These are phyloP conservation scores for Candida andamanensis DNA, from an alignment of 805 yeast species.

Conservation along the genomic window DNA sequence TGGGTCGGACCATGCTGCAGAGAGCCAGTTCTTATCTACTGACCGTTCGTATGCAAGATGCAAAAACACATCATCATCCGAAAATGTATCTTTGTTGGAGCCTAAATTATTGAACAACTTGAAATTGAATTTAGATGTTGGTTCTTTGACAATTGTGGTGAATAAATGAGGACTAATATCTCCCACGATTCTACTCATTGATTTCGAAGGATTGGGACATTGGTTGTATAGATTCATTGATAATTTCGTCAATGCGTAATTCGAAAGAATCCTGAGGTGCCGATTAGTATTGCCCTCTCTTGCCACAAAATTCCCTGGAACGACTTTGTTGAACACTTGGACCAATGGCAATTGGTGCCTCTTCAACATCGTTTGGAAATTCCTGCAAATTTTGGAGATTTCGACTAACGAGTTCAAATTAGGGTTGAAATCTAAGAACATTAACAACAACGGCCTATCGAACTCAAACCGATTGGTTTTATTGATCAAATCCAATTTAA, in stretches of 20 bases:
- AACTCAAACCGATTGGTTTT: slow-evolving; percentile 39
- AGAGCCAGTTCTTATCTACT: slow-evolving; percentile 75
- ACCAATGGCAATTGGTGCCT: slow-evolving; percentile 39
- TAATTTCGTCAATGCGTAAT: slow-evolving; percentile 35
- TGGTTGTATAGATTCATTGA: slow-evolving; percentile 55
- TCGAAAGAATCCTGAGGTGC: slow-evolving; percentile 24
- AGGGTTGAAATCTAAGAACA: slow-evolving; percentile 44
- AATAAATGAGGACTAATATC: slow-evolving; percentile 11
- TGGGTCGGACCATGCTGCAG: slow-evolving; percentile 88
- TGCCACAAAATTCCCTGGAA: slow-evolving; percentile 25
- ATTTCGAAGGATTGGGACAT: slow-evolving; percentile 34
- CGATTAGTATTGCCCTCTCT: slow-evolving; percentile 15
- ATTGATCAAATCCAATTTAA: slow-evolving; percentile 34
- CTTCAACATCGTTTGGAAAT: slow-evolving; percentile 35
- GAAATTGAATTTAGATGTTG: slow-evolving; percentile 33
- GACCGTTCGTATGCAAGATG: slow-evolving; percentile 87
- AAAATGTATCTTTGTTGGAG: slow-evolving; percentile 14
- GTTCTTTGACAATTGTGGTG: slow-evolving; percentile 32
- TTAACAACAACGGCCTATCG: slow-evolving; percentile 44
- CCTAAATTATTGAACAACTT: slow-evolving; percentile 22
- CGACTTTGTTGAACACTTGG: slow-evolving; percentile 30
- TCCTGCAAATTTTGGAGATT: slow-evolving; percentile 42
- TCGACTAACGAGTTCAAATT: slow-evolving; percentile 42
- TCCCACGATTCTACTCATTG: slow-evolving; percentile 1
- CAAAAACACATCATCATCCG: slow-evolving; percentile 65